Percentiles rank a stretch among this genome's conserved stretches.
Conservation (phyloP, 306 rosid genomes). For the Medicago arabica region DNA sequence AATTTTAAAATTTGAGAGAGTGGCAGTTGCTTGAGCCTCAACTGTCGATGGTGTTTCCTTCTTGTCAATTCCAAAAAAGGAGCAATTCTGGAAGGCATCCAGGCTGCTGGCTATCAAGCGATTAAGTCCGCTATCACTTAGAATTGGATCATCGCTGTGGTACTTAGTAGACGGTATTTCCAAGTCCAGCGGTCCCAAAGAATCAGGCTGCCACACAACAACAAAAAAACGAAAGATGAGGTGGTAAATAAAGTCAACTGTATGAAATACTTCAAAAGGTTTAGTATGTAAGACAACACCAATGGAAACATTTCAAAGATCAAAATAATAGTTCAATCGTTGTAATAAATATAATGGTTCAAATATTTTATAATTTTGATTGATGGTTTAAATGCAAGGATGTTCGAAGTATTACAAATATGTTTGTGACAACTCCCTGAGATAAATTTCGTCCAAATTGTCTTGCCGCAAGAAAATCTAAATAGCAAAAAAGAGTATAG, state of each 20-base stretch:
- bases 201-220: conserved; percentile 77
- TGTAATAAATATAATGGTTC: not conserved
- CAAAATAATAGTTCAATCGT: conserved; percentile 7
- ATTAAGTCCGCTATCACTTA: conserved; percentile 88
- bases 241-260: conserved; percentile 22
- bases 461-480: conserved; percentile 27
- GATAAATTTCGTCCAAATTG: conserved; percentile 32
- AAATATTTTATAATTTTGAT: conserved; percentile 28
- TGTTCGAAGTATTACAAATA: conserved; percentile 22
- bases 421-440: not conserved
- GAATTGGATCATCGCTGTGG: conserved; percentile 67
- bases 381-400: conserved; percentile 27
- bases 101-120: conserved; percentile 97
- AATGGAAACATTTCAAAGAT: not conserved
- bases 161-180: conserved; percentile 78
- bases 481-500: conserved; percentile 18
- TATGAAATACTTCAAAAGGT: conserved; percentile 4
- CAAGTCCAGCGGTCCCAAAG: conserved; percentile 87
- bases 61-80: conserved; percentile 89
- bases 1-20: conserved; percentile 68
- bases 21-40: conserved; percentile 64
- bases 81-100: conserved; percentile 98
- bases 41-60: conserved; percentile 70
- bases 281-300: not conserved
- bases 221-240: conserved; percentile 19